Percentiles rank a stretch among this genome's conserved stretches.
phyloP scores from a whole-genome alignment of 352 stramenopile genomes.

The Thalassiosira allenii region DNA sequence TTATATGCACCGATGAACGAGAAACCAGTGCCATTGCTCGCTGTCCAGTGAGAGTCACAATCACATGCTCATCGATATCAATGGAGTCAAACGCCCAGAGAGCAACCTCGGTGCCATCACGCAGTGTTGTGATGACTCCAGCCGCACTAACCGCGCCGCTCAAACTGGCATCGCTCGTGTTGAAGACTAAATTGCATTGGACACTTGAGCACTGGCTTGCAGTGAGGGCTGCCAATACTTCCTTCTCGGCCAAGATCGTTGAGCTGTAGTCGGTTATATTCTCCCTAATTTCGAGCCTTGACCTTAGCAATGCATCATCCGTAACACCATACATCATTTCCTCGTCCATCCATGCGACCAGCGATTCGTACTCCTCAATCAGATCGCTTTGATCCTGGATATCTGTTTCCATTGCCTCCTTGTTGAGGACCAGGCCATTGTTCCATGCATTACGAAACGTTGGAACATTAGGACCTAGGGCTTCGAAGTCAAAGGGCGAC shows the following conservation, averaged over 20 bases:
- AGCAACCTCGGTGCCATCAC: constrained; percentile 89
- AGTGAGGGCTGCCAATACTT: constrained; percentile 40
- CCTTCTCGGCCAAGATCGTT: constrained; percentile 34
- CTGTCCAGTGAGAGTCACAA: constrained; percentile 89
- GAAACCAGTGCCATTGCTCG: constrained; percentile 91
- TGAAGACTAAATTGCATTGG: constrained; percentile 83
- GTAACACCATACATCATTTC: constrained; percentile 67
- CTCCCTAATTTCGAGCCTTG: constrained; percentile 58
- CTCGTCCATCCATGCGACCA: constrained; percentile 61
- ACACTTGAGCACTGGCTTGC: constrained; percentile 64
- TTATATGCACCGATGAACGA: constrained; percentile 91
- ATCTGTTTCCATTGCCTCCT: constrained; percentile 44
- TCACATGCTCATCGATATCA: constrained; percentile 89
- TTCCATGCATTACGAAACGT: constrained; percentile 60
- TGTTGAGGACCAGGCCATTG: constrained; percentile 76
- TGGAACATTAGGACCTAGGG: constrained; percentile 73
- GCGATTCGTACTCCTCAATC: constrained; percentile 53
- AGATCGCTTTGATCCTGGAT: constrained; percentile 54
- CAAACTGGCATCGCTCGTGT: constrained; percentile 88
- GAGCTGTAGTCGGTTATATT: constrained; percentile 63
- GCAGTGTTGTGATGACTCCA: constrained; percentile 83
- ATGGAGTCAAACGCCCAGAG: constrained; percentile 97
- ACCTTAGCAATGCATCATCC: constrained; percentile 62
- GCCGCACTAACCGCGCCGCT: constrained; percentile 81
- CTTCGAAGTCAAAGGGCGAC: constrained; percentile 81